phyloP scores from a whole-genome alignment of 352 stramenopile genomes.

The Phytophthora cajani region DNA sequence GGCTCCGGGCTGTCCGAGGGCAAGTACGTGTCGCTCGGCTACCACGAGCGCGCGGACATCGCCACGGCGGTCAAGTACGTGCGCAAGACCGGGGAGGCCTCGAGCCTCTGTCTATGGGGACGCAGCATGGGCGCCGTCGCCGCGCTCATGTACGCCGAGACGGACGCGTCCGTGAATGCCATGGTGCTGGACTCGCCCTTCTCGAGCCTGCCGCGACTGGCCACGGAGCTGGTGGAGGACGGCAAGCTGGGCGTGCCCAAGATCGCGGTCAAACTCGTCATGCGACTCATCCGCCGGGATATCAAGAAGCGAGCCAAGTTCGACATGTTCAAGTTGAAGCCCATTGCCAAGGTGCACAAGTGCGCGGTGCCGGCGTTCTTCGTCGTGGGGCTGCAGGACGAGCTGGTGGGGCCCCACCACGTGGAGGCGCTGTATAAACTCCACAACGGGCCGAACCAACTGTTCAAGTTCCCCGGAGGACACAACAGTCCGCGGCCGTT shows the following conservation, averaged over 20 bases:
- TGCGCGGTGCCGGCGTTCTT: conserved; percentile 83
- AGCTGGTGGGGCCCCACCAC: conserved; percentile 81
- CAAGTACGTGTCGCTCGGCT: conserved; percentile 87
- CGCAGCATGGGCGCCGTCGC: conserved; percentile 85
- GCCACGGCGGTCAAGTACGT: conserved; percentile 76
- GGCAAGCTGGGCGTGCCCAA: conserved; percentile 84
- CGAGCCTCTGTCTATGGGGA: conserved; percentile 79
- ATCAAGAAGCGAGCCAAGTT: conserved; percentile 87
- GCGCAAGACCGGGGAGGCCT: conserved; percentile 50
- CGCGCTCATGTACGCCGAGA: conserved; percentile 69
- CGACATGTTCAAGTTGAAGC: conserved; percentile 90
- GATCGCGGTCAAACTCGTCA: conserved; percentile 84
- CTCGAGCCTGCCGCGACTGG: conserved; percentile 74
- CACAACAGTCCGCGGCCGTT: conserved; percentile 83
- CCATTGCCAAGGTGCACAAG: conserved; percentile 75
- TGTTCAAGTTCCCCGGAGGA: conserved; percentile 81
- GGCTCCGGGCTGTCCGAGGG: conserved; percentile 80
- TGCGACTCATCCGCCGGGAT: conserved; percentile 79
- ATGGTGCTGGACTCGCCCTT: conserved; percentile 89
- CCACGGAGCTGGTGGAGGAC: conserved; percentile 80
- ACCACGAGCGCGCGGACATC: conserved; percentile 81
- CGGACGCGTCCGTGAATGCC: conserved; percentile 64
- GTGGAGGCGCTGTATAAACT: conserved; percentile 74
- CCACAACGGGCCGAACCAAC: conserved; percentile 81
- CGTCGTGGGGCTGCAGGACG: conserved; percentile 75